These are phyloP conservation scores for Fusarium sp. DNA, from an alignment of 2,329 filamentous ascomycete species.

Conservation along the genomic window DNA sequence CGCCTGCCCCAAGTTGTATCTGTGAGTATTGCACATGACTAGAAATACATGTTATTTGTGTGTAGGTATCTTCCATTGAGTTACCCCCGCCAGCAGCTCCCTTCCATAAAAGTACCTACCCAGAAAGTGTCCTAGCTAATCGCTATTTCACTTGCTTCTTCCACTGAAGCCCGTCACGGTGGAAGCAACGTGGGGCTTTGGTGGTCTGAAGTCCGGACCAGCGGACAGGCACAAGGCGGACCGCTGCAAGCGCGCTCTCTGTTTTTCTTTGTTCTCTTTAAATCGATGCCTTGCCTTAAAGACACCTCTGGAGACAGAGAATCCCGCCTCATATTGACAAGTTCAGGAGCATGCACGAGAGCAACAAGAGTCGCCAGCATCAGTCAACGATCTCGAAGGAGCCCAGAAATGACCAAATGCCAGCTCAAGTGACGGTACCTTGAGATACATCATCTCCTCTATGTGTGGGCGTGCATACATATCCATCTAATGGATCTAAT, in stretches of 20 bases:
- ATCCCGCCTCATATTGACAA: background rate
- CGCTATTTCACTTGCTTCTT: background rate
- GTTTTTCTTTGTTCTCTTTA: slow-evolving; percentile 9
- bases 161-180: slow-evolving; percentile 5
- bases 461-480: slow-evolving; percentile 1
- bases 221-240: slow-evolving; percentile 33
- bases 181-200: slow-evolving; percentile 20
- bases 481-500: slow-evolving; percentile 22
- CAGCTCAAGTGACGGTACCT: slow-evolving; percentile 15
- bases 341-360: background rate
- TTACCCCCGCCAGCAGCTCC: background rate
- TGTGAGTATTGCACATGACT: background rate
- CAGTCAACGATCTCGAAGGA: slow-evolving; percentile 6
- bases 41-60: slow-evolving; percentile 11
- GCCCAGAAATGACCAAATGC: slow-evolving; percentile 4
- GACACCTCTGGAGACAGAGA: background rate
- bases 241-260: slow-evolving; percentile 35
- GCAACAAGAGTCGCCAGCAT: slow-evolving; percentile 3
- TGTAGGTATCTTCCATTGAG: background rate
- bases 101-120: background rate
- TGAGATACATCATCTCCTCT: slow-evolving; percentile 5
- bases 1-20: slow-evolving; percentile 6
- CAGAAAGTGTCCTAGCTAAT: background rate
- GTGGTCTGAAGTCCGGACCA: slow-evolving; percentile 40
- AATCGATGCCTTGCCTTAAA: background rate